Conservation (phyloP, 1,284 basidiomycete genomes). For the Ustilago sp. region DNA sequence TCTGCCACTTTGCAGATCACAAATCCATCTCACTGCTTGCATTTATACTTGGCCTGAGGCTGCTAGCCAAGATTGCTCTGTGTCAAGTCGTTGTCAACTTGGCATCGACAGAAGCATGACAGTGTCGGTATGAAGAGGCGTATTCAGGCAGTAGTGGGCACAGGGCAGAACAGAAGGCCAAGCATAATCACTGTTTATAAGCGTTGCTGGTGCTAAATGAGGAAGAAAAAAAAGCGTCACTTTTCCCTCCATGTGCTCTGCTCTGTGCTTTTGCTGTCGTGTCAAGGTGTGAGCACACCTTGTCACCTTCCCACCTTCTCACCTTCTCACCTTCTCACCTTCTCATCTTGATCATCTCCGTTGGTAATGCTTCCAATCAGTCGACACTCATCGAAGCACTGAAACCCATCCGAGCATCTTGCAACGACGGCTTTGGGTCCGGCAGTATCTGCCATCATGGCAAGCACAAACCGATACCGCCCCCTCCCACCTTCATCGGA, state of each 20-base stretch:
- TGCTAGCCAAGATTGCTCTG: too few species aligned
- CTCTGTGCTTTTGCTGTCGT: background rate
- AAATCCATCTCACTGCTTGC: too few species aligned
- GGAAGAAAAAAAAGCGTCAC: background rate
- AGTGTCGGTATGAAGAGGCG: too few species aligned
- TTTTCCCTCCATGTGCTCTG: background rate
- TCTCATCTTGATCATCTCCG: background rate
- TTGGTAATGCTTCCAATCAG: background rate
- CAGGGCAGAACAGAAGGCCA: background rate
- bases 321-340: background rate
- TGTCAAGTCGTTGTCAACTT: too few species aligned
- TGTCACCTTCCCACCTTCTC: background rate
- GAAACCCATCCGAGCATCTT: background rate
- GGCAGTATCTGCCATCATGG: constrained; percentile 25
- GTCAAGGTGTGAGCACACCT: constrained; percentile 1
- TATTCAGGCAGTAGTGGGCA: background rate
- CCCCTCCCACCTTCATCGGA: constrained; percentile 29
- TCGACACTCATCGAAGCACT: background rate
- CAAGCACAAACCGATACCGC: constrained; percentile 31
- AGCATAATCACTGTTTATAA: background rate
- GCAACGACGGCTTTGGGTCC: background rate
- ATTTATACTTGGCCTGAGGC: too few species aligned
- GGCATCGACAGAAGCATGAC: too few species aligned
- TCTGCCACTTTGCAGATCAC: background rate
- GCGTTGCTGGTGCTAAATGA: too few species aligned